Conservation (phyloP, 257 asterid genomes). For the Capsicum baccatum region DNA sequence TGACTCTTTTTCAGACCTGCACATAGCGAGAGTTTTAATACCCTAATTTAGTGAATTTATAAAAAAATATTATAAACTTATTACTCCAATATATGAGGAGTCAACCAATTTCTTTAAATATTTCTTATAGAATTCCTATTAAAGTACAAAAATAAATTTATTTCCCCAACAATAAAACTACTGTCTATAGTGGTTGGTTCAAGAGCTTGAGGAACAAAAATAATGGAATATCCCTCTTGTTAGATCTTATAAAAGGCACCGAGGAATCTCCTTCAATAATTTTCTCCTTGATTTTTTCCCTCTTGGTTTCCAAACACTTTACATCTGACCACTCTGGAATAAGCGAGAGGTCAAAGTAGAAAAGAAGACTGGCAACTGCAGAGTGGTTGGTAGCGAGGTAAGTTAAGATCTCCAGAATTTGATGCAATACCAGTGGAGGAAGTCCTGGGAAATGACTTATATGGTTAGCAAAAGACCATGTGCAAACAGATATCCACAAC, state of each 20-base stretch:
- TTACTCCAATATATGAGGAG: no score
- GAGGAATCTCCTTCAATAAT: slow-evolving; percentile 50
- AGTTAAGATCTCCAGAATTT: slow-evolving; percentile 84
- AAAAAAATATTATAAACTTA: no score
- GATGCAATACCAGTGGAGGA: slow-evolving; percentile 92
- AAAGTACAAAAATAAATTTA: no score
- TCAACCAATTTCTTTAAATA: no score
- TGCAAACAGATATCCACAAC: slow-evolving; percentile 1
- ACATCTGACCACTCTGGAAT: slow-evolving; percentile 52
- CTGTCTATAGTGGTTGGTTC: slow-evolving; percentile 54
- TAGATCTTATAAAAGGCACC: slow-evolving; percentile 50
- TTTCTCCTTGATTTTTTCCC: slow-evolving; percentile 75
- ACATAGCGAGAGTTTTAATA: no score
- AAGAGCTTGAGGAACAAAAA: slow-evolving; percentile 82
- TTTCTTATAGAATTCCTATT: no score
- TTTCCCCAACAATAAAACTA: no score
- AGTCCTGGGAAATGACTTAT: slow-evolving; percentile 64
- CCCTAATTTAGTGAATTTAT: no score
- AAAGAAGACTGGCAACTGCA: slow-evolving; percentile 82
- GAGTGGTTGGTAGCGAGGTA: slow-evolving; percentile 90
- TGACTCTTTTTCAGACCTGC: no score
- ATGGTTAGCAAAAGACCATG: slow-evolving; percentile 27
- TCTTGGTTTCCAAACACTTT: slow-evolving; percentile 47
- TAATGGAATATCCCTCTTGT: slow-evolving; percentile 67
- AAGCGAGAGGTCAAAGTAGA: slow-evolving; percentile 74